Base-by-base conservation (phyloP, 1,284 basidiomycete genomes). In the Clitocybe nebularis region DNA sequence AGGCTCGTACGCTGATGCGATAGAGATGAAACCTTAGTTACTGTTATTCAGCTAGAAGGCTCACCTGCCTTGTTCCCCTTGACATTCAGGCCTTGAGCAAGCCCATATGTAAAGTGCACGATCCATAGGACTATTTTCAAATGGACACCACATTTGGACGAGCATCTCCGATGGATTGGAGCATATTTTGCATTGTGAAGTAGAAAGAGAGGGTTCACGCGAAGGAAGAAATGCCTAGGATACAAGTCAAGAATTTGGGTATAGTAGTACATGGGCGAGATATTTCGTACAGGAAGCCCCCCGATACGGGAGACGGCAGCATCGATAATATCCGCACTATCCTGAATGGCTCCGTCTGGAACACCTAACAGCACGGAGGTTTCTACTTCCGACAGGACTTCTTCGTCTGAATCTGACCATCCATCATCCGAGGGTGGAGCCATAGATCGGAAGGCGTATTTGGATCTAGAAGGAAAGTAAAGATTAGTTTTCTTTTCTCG, bases 111-210 rank as follows among this genome's bases (percentile, higher is more conserved):
- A 90, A 39, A 91, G 62, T 1, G 80, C 83, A 39, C 89, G 74
- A 56, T 92, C 89, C 72, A 84, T 81, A 5, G 82, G 76, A 51
- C 87, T 92, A 26, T 81, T 70, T 57, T 90, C 84, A 51, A 91
- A 79, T 0, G 89, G 89, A 60, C 86, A 91, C 85, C 88, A 91
- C 53, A 92, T 74, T 52, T 92, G 88, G 9, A 87, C 70, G 23
- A 92, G 72, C 17, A 92, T 71, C 49, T 88, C 79, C 84, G 86
- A 90, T 0, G 82, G 77, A 13, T 69, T 63, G 4, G 70, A 68
- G 64, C 89, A 92, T 42, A 72, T 64, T 56, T 76, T 79, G 75
- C 89, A 92, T 45, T 72, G 66, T 3, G 81, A 74, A 37, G 72
- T 78, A 57, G 73, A 66, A 49, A 80, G 63, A 22, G 74, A 51